phyloP scores from a whole-genome alignment of 345 rosid species.

The Linum lewisii region DNA sequence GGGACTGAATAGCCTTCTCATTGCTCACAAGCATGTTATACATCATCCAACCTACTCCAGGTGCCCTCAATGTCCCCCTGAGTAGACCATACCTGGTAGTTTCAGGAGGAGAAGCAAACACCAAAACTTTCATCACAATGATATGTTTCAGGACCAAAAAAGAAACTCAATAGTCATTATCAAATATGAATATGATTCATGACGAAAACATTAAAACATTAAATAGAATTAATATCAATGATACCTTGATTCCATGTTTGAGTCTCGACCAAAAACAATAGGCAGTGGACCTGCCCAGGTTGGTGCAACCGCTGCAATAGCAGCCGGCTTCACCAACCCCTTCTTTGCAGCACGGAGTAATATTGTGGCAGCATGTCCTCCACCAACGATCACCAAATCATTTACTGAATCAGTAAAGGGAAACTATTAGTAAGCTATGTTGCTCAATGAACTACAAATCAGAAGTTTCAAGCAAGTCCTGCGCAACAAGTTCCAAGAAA shows the following conservation, averaged over 20 bases:
- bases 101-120: too few relatives aligned
- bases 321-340: conserved; percentile 68
- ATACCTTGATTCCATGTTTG: conserved; percentile 77
- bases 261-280: conserved; percentile 83
- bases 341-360: conserved; percentile 59
- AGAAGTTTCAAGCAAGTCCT: not conserved
- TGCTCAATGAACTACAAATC: not conserved
- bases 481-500: not conserved
- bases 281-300: conserved; percentile 96
- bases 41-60: conserved; percentile 87
- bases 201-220: not conserved
- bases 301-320: conserved; percentile 83
- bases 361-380: conserved; percentile 83
- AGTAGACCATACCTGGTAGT: conserved; percentile 59
- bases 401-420: conserved; percentile 25
- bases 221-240: not conserved
- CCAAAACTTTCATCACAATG: too few relatives aligned
- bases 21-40: conserved; percentile 92
- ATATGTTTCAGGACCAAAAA: too few relatives aligned
- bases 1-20: conserved; percentile 74
- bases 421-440: not conserved
- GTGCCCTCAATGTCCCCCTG: conserved; percentile 74
- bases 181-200: too few relatives aligned
- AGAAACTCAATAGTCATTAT: not conserved
- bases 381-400: conserved; percentile 62